Evolutionary conservation across 2,329 filamentous ascomycete species (phyloP).

Genomic region (Venturia asperata): DNA sequence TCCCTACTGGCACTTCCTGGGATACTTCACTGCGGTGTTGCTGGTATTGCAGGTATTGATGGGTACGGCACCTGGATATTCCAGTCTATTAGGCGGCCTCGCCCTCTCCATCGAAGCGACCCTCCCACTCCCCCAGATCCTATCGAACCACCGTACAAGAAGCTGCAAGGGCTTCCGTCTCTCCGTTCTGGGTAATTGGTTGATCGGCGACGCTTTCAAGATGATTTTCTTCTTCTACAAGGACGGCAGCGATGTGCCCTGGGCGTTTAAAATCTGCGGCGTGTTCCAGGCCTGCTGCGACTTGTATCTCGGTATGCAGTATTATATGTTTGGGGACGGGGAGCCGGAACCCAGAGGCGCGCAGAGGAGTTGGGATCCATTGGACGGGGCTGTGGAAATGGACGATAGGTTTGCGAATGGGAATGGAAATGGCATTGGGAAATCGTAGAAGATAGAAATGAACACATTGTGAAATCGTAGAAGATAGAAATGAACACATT

Average conservation of each 20-base stretch:
- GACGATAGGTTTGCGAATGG: not conserved
- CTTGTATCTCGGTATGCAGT: slow-evolving; percentile 65
- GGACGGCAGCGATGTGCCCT: slow-evolving; percentile 55
- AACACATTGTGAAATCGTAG: not conserved
- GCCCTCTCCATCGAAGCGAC: slow-evolving; percentile 72
- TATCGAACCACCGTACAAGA: slow-evolving; percentile 59
- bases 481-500: not conserved
- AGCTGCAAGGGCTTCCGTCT: slow-evolving; percentile 73
- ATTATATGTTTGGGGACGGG: slow-evolving; percentile 59
- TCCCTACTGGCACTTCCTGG: slow-evolving; percentile 74
- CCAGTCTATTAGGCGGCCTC: slow-evolving; percentile 61
- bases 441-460: not conserved
- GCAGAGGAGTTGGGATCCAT: not conserved
- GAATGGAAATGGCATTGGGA: not conserved
- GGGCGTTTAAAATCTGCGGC: slow-evolving; percentile 75
- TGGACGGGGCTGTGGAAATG: not conserved
- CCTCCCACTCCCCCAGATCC: slow-evolving; percentile 72
- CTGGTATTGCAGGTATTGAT: slow-evolving; percentile 61
- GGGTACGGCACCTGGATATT: slow-evolving; percentile 52
- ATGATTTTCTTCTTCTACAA: slow-evolving; percentile 69
- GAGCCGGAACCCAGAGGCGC: slow-evolving; percentile 24
- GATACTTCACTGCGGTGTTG: slow-evolving; percentile 58
- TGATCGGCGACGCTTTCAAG: slow-evolving; percentile 77
- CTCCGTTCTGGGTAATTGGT: slow-evolving; percentile 69
- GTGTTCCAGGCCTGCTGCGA: slow-evolving; percentile 76